Base-by-base conservation (phyloP, 2,329 filamentous ascomycete species). In the Hypoxylon rubiginosum region DNA sequence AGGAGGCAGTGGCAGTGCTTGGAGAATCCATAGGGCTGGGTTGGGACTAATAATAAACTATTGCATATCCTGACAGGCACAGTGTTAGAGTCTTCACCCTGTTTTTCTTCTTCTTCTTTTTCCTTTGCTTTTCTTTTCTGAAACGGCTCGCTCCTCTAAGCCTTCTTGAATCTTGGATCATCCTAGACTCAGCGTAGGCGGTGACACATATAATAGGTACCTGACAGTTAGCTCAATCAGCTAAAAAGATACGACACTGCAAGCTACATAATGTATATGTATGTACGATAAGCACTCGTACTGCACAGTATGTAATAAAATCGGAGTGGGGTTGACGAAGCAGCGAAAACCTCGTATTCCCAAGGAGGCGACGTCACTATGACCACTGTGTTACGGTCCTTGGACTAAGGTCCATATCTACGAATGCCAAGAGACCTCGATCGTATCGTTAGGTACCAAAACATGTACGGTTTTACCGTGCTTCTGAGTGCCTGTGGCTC, bases 261-360 rank as follows among this genome's bases (percentile, higher is more conserved):
- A 21, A 11, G 39, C 39, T 43, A 5, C 9, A 10, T 43, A n/a
- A 9, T 48, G 24, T 17, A 4, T 45, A 24, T 24, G 19, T 4
- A 45, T 39, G n/a, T 17, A 41, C 36, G n/a, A 19, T n/a, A 36
- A 19, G 4, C 15, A 41, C 26, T 39, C 48, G 5, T 17, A 43
- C 21, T n/a, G 32, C 26, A n/a, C n/a, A 51, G 19, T 41, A 26
- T 10, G 30, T 30, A 7, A 10, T 32, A 19, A 46, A 24, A 34
- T 46, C 39, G 26, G 41, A 50, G 65, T 68, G 65, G 68, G 65
- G 65, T 57, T 53, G 51, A 49, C 54, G 39, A 66, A 64, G 52
- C 57, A 59, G 43, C 58, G 32, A 48, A 64, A 66, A 70, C 62
- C 68, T 70, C 68, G 68, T 70, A 70, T 70, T 70, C 65, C 56